Percentiles rank a stretch among this genome's conserved stretches.
phyloP scores from a whole-genome alignment of 139 green algal genomes.

The Tetraselmis striata region DNA sequence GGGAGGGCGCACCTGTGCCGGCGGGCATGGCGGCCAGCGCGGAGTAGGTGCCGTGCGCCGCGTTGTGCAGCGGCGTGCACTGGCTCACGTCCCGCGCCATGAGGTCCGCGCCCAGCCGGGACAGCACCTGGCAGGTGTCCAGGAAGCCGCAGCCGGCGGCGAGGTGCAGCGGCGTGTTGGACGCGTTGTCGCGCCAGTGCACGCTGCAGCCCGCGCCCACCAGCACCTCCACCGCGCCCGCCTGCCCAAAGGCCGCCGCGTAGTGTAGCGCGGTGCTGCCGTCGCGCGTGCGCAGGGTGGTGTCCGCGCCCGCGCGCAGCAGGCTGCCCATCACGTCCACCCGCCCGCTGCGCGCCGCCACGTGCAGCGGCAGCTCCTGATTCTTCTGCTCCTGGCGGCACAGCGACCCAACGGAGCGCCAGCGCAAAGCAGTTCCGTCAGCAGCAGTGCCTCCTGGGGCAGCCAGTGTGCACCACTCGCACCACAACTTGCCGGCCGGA shows the following conservation, averaged over 20 bases:
- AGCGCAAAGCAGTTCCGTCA: no score
- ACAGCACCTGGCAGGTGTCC: conserved; percentile 39
- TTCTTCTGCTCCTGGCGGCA: conserved; percentile 15
- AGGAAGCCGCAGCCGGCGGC: conserved; percentile 56
- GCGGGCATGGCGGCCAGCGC: conserved; percentile 43
- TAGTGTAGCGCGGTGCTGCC: conserved; percentile 51
- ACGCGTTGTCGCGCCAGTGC: conserved; percentile 39
- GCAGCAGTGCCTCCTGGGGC: no score
- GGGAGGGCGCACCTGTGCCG: background rate
- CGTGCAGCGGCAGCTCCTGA: conserved; percentile 50
- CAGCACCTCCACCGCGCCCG: conserved; percentile 35
- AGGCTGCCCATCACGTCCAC: conserved; percentile 32
- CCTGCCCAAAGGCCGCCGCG: conserved; percentile 52
- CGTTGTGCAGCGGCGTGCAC: conserved; percentile 58
- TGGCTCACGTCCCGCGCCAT: conserved; percentile 41
- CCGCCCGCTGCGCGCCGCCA: conserved; percentile 43
- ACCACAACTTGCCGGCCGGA: no score
- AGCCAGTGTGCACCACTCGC: no score
- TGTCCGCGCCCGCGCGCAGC: conserved; percentile 7
- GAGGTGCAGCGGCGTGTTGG: conserved; percentile 58
- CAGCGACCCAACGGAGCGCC: background rate
- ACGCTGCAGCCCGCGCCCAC: conserved; percentile 38
- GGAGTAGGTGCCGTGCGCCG: conserved; percentile 57
- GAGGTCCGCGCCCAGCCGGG: conserved; percentile 39
- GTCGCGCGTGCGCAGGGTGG: conserved; percentile 31